Conservation (phyloP, 345 rosid species). For the Conringia planisiliqua region DNA sequence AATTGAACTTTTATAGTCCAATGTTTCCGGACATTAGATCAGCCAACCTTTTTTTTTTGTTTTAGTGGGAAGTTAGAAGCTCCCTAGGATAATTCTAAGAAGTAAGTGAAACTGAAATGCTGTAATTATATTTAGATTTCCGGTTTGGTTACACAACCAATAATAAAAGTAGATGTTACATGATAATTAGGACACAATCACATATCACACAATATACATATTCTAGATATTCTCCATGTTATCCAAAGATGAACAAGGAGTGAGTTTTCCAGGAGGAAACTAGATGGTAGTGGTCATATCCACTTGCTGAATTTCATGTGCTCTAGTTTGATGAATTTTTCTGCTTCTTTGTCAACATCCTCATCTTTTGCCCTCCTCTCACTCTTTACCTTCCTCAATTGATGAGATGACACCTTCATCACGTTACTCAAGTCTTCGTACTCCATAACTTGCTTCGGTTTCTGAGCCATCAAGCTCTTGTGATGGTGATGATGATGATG, state of each 20-base stretch:
- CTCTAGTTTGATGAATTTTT: conserved; percentile 49
- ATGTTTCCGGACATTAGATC: not conserved
- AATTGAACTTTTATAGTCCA: not conserved
- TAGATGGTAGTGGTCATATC: not conserved
- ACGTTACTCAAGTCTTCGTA: conserved; percentile 5
- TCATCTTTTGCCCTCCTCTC: conserved; percentile 14
- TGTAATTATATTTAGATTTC: not conserved
- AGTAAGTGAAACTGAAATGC: not conserved
- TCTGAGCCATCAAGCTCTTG: conserved; percentile 2
- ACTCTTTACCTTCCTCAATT: conserved; percentile 18
- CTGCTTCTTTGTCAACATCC: conserved; percentile 51
- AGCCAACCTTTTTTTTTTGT: not conserved
- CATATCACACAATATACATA: not conserved
- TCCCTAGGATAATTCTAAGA: not conserved
- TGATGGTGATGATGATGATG: not conserved
- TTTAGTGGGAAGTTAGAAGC: not conserved
- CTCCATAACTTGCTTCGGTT: conserved; percentile 5
- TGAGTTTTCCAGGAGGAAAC: not conserved
- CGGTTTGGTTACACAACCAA: not conserved
- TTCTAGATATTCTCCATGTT: not conserved
- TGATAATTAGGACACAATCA: not conserved
- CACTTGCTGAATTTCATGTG: conserved; percentile 46
- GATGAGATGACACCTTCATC: conserved; percentile 11
- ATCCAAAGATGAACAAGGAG: not conserved
- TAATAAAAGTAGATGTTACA: not conserved